Conservation (phyloP, 129 eudicot species). For the Flaveria linearis region DNA sequence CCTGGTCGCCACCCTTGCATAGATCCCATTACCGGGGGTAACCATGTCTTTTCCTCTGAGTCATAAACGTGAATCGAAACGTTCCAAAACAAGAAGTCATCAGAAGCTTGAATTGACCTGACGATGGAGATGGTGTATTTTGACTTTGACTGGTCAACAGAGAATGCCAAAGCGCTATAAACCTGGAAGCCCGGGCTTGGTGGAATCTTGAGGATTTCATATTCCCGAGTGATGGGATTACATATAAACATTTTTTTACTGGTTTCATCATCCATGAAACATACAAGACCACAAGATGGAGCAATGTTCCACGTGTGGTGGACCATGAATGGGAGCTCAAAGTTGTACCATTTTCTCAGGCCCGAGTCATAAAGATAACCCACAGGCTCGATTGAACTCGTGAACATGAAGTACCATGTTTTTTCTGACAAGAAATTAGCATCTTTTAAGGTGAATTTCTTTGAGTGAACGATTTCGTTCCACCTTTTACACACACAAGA, state of each 20-base stretch:
- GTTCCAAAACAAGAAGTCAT: conserved; percentile 36
- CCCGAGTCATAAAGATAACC: conserved; percentile 51
- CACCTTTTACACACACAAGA: conserved; percentile 52
- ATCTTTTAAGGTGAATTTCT: conserved; percentile 31
- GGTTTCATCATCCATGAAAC: conserved; percentile 50
- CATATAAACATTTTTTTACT: conserved; percentile 32
- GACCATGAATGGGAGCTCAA: conserved; percentile 44
- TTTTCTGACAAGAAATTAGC: conserved; percentile 20
- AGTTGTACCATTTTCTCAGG: conserved; percentile 43
- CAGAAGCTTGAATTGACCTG: conserved; percentile 48
- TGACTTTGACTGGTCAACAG: conserved; percentile 38
- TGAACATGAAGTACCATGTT: conserved; percentile 64
- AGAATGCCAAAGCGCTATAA: conserved; percentile 49
- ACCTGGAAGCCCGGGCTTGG: conserved; percentile 32
- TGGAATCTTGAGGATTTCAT: conserved; percentile 32
- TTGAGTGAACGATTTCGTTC: conserved; percentile 44
- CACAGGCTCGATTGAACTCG: conserved; percentile 34
- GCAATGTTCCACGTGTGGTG: conserved; percentile 47
- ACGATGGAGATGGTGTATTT: conserved; percentile 40
- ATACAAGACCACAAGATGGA: conserved; percentile 48
- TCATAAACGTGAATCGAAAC: conserved; percentile 38
- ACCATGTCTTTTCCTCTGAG: conserved; percentile 45
- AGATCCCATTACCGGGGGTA: conserved; percentile 34
- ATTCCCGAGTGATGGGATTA: conserved; percentile 43
- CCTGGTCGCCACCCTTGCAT: conserved; percentile 61